Evolutionary conservation across 2,329 filamentous ascomycete species (phyloP), one percentile per base, ranked within the genome.

Genomic region (Aspergillus ustus): DNA sequence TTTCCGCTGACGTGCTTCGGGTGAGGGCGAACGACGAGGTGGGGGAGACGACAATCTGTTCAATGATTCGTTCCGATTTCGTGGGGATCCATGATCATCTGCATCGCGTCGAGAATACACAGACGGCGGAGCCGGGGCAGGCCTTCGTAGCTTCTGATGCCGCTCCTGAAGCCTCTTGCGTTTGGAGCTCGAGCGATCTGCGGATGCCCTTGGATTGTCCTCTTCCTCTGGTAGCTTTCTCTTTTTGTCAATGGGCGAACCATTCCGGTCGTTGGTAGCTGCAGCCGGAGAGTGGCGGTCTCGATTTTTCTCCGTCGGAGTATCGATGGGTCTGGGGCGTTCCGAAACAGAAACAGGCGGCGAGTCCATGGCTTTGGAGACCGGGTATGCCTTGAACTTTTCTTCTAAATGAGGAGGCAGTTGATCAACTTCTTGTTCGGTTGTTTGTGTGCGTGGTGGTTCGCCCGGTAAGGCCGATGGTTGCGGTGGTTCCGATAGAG

Each of bases 1-100:
- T 69, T 82, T 82, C 34, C 79, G 75, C 63, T 77, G 78, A 50
- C 78, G 77, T 17, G 70, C 70, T 46, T 78, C 75, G 7, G 76
- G 71, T 7, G 77, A 75, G n/a, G 77, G 78, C 7, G 80, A 80
- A 15, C 59, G 59, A 49, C 77, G 76, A 25, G 73, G 76, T 9
- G 73, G 69, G 4, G 78, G 70, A 13, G 79, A 79, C 2, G 74
- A 75, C 29, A 79, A 80, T 54, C 77, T 73, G 56, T 70, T 68
- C 22, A 69, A 67, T 20, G 65, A 63, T 19, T 70, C 69, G 45
- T 75, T 73, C 31, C 72, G 70, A 54, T 45, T 64, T 53, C 20
- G 60, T 43, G 31, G 54, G 45, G 45, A 40, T 19, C 59, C 59
- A 60, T 46, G 31, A 61, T 62, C 69, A 63, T 61, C 71, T 69